Evolutionary conservation across 176 grass and related monocot species (phyloP).

Genomic region (Elaeis guineensis): DNA sequence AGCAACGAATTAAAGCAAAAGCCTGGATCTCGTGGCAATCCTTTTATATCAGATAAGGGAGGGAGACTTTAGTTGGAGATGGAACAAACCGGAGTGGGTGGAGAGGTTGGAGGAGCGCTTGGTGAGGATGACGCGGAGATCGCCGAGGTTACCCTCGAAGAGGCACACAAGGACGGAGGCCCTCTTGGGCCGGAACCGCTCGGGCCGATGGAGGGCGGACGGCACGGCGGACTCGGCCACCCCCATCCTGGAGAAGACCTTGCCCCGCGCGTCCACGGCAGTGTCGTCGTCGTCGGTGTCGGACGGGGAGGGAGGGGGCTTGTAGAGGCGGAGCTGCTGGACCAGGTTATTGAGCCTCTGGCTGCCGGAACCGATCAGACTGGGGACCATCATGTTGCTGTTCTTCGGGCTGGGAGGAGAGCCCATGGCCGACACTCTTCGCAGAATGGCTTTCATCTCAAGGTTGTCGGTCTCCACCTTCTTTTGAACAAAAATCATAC

Average conservation of each 20-base stretch:
- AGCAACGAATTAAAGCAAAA: no score
- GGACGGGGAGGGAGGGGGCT: slow-evolving; percentile 1
- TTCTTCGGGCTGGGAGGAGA: no score
- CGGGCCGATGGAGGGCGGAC: neutral
- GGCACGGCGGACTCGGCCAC: slow-evolving; percentile 23
- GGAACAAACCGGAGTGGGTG: slow-evolving; percentile 45
- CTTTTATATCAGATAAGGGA: no score
- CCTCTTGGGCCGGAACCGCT: slow-evolving; percentile 7
- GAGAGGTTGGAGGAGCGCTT: slow-evolving; percentile 74
- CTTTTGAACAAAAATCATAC: no score
- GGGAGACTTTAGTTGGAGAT: no score
- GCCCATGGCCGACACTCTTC: no score
- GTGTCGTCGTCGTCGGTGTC: slow-evolving; percentile 6
- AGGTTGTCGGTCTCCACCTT: no score
- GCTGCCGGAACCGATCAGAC: neutral
- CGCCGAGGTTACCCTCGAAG: slow-evolving; percentile 53
- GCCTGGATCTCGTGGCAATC: no score
- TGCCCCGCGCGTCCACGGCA: slow-evolving; percentile 28
- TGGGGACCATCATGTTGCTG: no score
- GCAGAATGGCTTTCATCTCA: no score
- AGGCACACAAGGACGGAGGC: slow-evolving; percentile 85
- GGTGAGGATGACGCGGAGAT: slow-evolving; percentile 73
- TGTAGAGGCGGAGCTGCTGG: slow-evolving; percentile 38
- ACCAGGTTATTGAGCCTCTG: slow-evolving; percentile 21
- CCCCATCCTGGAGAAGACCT: slow-evolving; percentile 35